Base-by-base conservation (phyloP, 2,329 filamentous ascomycete species). In the Leptographium lundbergii region DNA sequence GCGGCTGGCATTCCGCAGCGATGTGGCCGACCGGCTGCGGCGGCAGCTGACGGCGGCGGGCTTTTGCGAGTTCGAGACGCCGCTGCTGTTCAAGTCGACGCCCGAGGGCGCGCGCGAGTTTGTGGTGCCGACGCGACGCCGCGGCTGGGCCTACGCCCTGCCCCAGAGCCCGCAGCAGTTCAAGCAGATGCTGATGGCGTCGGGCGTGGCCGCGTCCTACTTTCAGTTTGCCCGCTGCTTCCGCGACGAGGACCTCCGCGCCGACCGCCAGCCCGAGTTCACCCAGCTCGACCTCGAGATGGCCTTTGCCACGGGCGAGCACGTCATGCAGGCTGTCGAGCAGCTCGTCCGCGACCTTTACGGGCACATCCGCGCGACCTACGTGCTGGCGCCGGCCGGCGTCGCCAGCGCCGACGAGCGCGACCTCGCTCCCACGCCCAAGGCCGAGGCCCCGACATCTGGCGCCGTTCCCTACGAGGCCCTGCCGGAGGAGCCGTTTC, bases 141-240 rank as follows among this genome's bases (percentile, higher is more conserved):
- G 78, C 1, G 90, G 89, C 0, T 75, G 85, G 61, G 91, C 89
- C 4, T 99, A 97, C 71, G 94, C 94, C 10, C 76, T 99, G 24
- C 91, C 91, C 0, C 95, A 99, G 70, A 97, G 92, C 64, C 94
- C 94, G 0, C 94, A 99, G 70, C 94, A 99, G 71, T 99, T 97
- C 70, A 99, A 99, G 74, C 94, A 99, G 74, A 89, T 96, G 2
- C 80, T 99, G 50, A 97, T 99, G 91, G 89, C 91, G 0, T 88
- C 88, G 61, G 92, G 92, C 0, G 81, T 96, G 13, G 59, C 61
- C 0, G 74, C 79, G 1, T 82, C 81, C 48, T 99, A 99, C 70
- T 95, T 87, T 71, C 94, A 99, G 67, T 90, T 96, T 73, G 95
- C 94, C 1, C 86, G 85, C 63, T 99, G 94, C 69, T 99, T 96